Percentiles rank a stretch among this genome's conserved stretches.
These are phyloP conservation scores for Boletus subparvulus DNA, from an alignment of 768 basidiomycete species.

Conservation along the genomic window DNA sequence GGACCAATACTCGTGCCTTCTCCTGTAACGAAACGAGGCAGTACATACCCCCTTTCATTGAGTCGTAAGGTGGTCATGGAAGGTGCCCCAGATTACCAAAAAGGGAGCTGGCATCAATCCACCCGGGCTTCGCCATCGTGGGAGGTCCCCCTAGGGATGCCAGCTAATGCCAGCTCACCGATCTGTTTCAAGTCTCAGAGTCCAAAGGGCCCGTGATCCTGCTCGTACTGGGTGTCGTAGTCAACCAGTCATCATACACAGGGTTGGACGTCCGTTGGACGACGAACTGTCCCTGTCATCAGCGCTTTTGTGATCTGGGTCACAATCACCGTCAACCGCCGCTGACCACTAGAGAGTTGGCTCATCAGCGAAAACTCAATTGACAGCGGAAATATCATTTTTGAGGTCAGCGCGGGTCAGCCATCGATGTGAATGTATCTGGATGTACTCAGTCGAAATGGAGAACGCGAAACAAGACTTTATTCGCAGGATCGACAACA, in stretches of 20 bases:
- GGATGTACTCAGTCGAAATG: neutral
- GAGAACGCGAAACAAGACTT: neutral
- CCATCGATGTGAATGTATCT: neutral
- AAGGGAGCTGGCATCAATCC: neutral
- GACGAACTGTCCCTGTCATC: neutral
- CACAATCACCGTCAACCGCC: neutral
- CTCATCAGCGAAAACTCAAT: neutral
- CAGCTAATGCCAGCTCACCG: neutral
- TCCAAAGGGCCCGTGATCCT: neutral
- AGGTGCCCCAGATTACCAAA: too few relatives aligned
- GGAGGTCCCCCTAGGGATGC: too few relatives aligned
- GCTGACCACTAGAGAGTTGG: neutral
- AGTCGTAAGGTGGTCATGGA: neutral
- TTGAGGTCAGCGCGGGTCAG: neutral
- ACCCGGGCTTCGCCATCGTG: neutral
- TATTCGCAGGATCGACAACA: conserved; percentile 1
- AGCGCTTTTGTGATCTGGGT: neutral
- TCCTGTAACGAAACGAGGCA: too few relatives aligned
- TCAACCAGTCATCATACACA: too few relatives aligned
- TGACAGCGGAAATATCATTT: neutral
- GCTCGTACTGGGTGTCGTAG: neutral
- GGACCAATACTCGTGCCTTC: too few relatives aligned
- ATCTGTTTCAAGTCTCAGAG: neutral
- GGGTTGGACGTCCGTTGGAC: too few relatives aligned
- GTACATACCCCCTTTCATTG: neutral